Percentiles rank a stretch among this genome's conserved stretches.
Conservation (phyloP, 1,139 yeast species). For the Pichiaceae sp. region DNA sequence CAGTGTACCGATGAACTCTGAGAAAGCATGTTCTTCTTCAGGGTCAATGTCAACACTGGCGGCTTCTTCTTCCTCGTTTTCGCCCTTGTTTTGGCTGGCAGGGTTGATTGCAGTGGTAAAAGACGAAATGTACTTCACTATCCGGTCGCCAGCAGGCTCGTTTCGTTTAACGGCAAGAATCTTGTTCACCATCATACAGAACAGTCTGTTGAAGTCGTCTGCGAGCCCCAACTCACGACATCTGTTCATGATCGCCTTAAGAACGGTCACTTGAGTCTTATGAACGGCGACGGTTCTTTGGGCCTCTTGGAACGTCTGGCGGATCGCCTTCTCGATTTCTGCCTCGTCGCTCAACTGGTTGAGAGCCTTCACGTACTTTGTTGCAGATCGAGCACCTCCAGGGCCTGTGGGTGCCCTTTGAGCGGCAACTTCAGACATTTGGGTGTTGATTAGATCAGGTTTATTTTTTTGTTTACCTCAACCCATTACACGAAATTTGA, state of each 20-base stretch:
- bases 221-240: constrained; percentile 45
- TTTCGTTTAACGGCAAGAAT: constrained; percentile 62
- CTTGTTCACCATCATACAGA: constrained; percentile 55
- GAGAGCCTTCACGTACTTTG: constrained; percentile 9
- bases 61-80: constrained; percentile 21
- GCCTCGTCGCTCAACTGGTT: constrained; percentile 12
- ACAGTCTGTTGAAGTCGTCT: constrained; percentile 50
- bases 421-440: background rate
- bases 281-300: constrained; percentile 71
- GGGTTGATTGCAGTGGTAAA: constrained; percentile 44
- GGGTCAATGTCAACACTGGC: constrained; percentile 20
- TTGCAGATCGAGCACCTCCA: constrained; percentile 1
- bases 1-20: constrained; percentile 50
- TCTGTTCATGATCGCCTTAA: constrained; percentile 50
- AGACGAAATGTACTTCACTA: constrained; percentile 64
- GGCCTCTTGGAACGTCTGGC: constrained; percentile 74
- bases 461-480: background rate
- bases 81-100: constrained; percentile 24
- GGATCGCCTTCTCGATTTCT: constrained; percentile 38
- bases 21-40: constrained; percentile 25
- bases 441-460: background rate
- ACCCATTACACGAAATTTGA: background rate
- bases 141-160: constrained; percentile 68
- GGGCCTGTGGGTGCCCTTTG: background rate
- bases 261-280: constrained; percentile 57